A percentile compares a stretch with the other conserved stretches of the same genome.
Conservation (phyloP, 371 early-diverging fungal species). For the Chytridium lagenaria region DNA sequence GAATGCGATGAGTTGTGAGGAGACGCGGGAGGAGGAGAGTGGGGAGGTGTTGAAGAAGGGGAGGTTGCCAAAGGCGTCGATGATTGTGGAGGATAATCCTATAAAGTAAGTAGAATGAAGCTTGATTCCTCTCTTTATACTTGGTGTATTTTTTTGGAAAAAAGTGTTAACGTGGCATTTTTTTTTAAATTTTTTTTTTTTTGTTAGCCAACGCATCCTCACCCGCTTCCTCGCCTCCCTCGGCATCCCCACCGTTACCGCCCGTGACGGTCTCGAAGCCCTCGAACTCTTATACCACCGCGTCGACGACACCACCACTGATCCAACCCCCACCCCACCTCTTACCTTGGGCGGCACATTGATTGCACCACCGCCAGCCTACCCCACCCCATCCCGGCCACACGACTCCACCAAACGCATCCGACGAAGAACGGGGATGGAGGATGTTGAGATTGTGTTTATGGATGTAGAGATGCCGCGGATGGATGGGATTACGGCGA, state of each 20-base stretch:
- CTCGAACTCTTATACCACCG: conserved; percentile 6
- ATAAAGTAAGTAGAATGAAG: conserved; percentile 20
- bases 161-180: background rate
- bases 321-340: background rate
- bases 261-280: conserved; percentile 22
- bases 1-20: background rate
- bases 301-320: background rate
- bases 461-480: conserved; percentile 27
- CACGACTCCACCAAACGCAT: too few species aligned
- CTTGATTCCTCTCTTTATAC: background rate
- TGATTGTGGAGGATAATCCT: conserved; percentile 21
- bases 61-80: background rate
- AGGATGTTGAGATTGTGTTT: conserved; percentile 19
- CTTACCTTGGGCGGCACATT: background rate
- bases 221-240: background rate
- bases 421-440: background rate
- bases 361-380: background rate
- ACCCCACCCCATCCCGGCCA: background rate
- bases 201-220: conserved; percentile 4
- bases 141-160: background rate
- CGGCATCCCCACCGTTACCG: background rate
- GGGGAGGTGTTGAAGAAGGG: background rate
- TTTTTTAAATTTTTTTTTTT: background rate
- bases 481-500: conserved; percentile 23
- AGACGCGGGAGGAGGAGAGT: background rate